Evolutionary conservation across 2,329 filamentous ascomycete genomes (phyloP).

Genomic region (Calonectria pauciramosa): DNA sequence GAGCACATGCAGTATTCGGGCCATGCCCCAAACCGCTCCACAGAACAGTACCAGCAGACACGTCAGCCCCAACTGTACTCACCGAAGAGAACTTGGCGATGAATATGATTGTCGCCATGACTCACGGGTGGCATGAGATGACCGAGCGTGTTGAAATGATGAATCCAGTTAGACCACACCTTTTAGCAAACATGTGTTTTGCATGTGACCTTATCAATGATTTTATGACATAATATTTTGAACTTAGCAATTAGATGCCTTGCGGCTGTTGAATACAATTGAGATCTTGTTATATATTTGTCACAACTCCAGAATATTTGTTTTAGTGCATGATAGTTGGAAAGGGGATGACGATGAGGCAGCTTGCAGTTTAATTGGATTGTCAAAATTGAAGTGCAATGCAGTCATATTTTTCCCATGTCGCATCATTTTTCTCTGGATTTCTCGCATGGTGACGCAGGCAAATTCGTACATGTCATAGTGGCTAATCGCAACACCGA

Average conservation of each 20-base stretch:
- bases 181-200: not conserved
- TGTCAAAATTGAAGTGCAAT: not conserved
- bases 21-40: constrained; percentile 37
- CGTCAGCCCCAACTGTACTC: constrained; percentile 48
- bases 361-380: not conserved
- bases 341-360: not conserved
- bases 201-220: not conserved
- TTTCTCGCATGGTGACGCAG: not conserved
- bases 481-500: not conserved
- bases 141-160: not conserved
- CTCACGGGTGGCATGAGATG: constrained; percentile 49
- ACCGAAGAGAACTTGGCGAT: constrained; percentile 50
- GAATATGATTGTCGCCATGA: constrained; percentile 52
- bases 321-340: not conserved
- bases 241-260: not conserved
- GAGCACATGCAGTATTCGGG: constrained; percentile 40
- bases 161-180: not conserved
- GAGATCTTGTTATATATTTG: too few species aligned
- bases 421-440: not conserved
- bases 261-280: not conserved
- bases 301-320: not conserved
- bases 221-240: constrained; percentile 8
- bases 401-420: not conserved
- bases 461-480: not conserved
- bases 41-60: constrained; percentile 41